phyloP scores from a whole-genome alignment of 768 basidiomycete species.

The Macrocybe gigantea region DNA sequence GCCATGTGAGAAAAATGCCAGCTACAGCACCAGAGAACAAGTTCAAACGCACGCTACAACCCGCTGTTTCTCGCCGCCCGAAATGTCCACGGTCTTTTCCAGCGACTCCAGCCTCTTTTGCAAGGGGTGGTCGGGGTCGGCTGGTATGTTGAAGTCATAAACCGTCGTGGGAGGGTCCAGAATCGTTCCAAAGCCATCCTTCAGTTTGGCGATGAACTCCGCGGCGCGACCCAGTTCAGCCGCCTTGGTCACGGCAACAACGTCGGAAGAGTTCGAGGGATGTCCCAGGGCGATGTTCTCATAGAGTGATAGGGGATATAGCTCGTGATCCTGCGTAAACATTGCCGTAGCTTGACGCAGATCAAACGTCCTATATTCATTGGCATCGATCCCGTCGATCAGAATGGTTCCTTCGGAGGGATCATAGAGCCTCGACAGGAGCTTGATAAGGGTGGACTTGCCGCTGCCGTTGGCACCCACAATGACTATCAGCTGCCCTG shows the following conservation, averaged over 20 bases:
- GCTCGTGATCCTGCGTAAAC: constrained; percentile 41
- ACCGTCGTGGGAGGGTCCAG: constrained; percentile 9
- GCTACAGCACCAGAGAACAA: not conserved
- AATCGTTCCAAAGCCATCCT: constrained; percentile 12
- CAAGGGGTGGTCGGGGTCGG: constrained; percentile 13
- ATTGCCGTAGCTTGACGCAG: constrained; percentile 40
- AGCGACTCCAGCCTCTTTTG: constrained; percentile 10
- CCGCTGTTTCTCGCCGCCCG: constrained; percentile 22
- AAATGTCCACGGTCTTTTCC: constrained; percentile 12
- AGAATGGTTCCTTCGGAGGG: constrained; percentile 35
- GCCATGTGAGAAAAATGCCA: not conserved
- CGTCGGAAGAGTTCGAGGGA: constrained; percentile 9
- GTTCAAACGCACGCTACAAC: constrained; percentile 17
- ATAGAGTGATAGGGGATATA: constrained; percentile 42
- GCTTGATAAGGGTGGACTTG: constrained; percentile 46
- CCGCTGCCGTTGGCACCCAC: constrained; percentile 55
- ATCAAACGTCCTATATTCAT: constrained; percentile 28
- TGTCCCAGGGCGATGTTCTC: constrained; percentile 35
- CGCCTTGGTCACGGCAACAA: constrained; percentile 19
- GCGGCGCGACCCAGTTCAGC: constrained; percentile 22
- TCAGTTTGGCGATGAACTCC: constrained; percentile 12
- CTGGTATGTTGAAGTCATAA: constrained; percentile 7
- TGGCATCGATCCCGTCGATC: constrained; percentile 35
- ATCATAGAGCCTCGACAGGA: constrained; percentile 45
- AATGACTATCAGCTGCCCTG: constrained; percentile 47